Evolutionary conservation across 371 early-diverging fungal genomes (phyloP), one percentile per base, ranked within the genome.

Genomic region (Gilbertella persicaria): DNA sequence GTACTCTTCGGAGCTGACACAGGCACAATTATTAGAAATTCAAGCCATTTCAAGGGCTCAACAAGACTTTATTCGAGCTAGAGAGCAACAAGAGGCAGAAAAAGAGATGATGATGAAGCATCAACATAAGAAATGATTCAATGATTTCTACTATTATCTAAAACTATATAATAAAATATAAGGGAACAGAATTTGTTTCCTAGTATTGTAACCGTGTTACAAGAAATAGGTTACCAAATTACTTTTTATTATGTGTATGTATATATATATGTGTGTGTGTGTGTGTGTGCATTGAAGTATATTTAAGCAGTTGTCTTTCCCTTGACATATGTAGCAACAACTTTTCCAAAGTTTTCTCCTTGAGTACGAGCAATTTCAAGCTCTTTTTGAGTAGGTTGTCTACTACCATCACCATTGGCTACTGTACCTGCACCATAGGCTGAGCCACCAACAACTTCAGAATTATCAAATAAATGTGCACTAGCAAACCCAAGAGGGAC

Each of bases 401-500:
- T 78, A 12, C 79, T 72, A 0, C 90, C 93, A 55, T 92, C 89
- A 29, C 84, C 77, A 48, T 66, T 63, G 1, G 92, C 80, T 40
- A 54, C 56, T 14, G 91, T 84, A 40, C 85, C 86, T 45, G 83
- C 88, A 52, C 94, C 95, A 73, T 85, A 93, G 4, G 92, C 79
- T 36, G 80, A 75, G 0, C 90, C 91, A 44, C 92, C 92, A 29
- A 78, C 43, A 2, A 78, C 73, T 30, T 70, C 75, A 8, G 41
- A 41, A 20, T 59, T 66, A 45, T 64, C 59, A 26, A 67, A 71
- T 35, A 78, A 40, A 21, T 50, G 44, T 1, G 75, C 54, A 53
- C 71, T 76, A 12, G 75, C 64, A 46, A 71, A 86, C 5, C 90
- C 90, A 47, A 90, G 65, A 4, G 94, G 91, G 10, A 93, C 89